Conservation (phyloP, 2,329 filamentous ascomycete species). For the Penicillium rolfsii region DNA sequence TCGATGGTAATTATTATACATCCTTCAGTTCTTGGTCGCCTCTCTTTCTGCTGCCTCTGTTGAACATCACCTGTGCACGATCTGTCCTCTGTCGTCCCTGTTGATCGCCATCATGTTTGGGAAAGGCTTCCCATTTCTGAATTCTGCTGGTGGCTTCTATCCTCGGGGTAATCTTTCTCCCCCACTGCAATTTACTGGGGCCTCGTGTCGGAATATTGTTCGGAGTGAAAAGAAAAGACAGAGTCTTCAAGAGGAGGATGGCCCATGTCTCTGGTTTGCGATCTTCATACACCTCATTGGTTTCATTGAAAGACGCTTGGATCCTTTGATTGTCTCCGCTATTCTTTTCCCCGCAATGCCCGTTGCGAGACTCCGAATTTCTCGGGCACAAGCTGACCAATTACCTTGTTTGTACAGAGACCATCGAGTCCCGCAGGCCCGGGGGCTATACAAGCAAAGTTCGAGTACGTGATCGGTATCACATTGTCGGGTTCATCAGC, state of each 20-base stretch:
- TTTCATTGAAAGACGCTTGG: constrained; percentile 20
- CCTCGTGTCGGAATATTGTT: constrained; percentile 3
- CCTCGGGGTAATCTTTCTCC: constrained; percentile 44
- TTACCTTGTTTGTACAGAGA: constrained; percentile 32
- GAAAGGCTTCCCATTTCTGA: constrained; percentile 44
- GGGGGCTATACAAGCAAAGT: constrained; percentile 70
- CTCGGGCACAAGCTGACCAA: constrained; percentile 30
- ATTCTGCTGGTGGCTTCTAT: constrained; percentile 44
- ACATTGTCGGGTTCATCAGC: constrained; percentile 97
- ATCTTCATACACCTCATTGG: constrained; percentile 15
- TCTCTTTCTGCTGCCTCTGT: constrained; percentile 14
- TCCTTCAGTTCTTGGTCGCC: constrained; percentile 20
- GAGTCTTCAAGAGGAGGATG: constrained; percentile 7
- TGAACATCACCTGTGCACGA: constrained; percentile 13
- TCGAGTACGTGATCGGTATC: constrained; percentile 88
- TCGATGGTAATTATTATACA: constrained; percentile 48
- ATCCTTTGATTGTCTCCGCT: constrained; percentile 25
- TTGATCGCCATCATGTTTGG: constrained; percentile 43
- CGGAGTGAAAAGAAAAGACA: background rate
- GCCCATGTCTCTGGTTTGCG: constrained; percentile 17
- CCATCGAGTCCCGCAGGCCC: constrained; percentile 45
- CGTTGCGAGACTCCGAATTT: constrained; percentile 11
- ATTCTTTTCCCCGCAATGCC: constrained; percentile 14
- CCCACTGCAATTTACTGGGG: constrained; percentile 7
- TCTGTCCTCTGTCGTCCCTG: constrained; percentile 17